Conservation (phyloP, 2,329 filamentous ascomycete species). For the Didymella keratinophila region DNA sequence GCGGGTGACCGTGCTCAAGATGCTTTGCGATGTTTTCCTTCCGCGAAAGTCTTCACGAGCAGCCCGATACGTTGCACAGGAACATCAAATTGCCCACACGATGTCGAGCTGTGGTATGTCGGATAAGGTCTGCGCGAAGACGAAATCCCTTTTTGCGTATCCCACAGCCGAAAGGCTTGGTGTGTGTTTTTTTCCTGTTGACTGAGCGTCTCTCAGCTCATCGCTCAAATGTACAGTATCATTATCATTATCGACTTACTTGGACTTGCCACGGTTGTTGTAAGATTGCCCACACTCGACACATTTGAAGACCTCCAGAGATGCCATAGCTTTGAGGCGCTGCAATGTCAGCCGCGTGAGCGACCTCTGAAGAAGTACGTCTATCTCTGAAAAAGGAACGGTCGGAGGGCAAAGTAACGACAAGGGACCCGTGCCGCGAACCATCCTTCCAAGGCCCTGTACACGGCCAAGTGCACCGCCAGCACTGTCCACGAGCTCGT, state of each 20-base stretch:
- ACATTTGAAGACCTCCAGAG: not conserved
- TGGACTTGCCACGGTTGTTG: not conserved
- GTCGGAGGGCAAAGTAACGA: not conserved
- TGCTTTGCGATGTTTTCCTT: conserved; percentile 25
- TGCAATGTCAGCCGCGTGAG: not conserved
- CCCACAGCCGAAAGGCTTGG: conserved; percentile 9
- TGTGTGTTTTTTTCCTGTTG: conserved; percentile 23
- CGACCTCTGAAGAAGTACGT: not conserved
- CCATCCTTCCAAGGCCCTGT: too few species aligned
- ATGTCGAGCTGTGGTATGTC: conserved; percentile 16
- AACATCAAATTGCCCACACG: conserved; percentile 9
- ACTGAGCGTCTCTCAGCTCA: not conserved
- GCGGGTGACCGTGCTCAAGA: not conserved
- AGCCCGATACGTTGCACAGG: conserved; percentile 2
- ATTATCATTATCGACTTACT: too few species aligned
- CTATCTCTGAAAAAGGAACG: not conserved
- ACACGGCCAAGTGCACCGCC: too few species aligned
- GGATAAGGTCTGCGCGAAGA: conserved; percentile 10
- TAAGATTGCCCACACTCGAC: not conserved
- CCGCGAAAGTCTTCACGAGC: not conserved
- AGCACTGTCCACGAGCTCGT: too few species aligned
- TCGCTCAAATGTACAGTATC: too few species aligned
- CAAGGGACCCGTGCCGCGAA: not conserved
- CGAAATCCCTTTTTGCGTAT: conserved; percentile 15
- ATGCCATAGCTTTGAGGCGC: not conserved